Evolutionary conservation across 2,329 filamentous ascomycete species (phyloP).

Genomic region (Nakataea oryzae): DNA sequence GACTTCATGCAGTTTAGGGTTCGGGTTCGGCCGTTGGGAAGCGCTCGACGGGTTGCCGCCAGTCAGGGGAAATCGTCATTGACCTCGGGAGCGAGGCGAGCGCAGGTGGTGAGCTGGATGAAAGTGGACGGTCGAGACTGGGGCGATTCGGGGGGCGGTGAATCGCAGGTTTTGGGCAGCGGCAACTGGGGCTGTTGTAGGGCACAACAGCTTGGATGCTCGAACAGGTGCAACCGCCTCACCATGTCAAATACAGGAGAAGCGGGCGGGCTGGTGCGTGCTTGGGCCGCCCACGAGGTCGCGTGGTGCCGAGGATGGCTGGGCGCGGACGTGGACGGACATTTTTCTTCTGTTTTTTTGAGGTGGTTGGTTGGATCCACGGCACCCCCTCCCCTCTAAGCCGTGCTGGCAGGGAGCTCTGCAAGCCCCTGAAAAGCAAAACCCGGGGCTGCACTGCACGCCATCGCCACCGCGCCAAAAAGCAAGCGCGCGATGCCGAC

Average conservation of each 20-base stretch:
- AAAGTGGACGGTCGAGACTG: neutral
- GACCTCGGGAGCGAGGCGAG: neutral
- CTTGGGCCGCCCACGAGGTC: neutral
- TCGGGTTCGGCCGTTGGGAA: neutral
- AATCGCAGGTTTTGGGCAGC: neutral
- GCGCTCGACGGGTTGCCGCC: too few species aligned
- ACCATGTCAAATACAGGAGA: neutral
- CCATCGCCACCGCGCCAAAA: too few species aligned
- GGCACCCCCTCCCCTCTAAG: neutral
- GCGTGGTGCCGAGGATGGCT: neutral
- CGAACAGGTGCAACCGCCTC: neutral
- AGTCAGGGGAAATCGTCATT: neutral
- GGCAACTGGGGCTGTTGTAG: neutral
- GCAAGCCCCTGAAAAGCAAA: neutral
- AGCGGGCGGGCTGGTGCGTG: neutral
- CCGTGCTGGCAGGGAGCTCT: too few species aligned
- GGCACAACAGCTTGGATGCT: neutral
- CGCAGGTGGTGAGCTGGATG: too few species aligned
- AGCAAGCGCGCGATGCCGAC: too few species aligned
- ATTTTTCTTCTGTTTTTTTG: neutral
- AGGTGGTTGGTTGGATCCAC: neutral
- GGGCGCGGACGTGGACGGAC: neutral
- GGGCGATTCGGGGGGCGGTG: neutral
- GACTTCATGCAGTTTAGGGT: neutral
- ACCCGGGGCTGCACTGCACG: too few species aligned